These are phyloP conservation scores for Amoeboradix gromovi DNA, from an alignment of 371 early-diverging fungal genomes.

Conservation along the genomic window DNA sequence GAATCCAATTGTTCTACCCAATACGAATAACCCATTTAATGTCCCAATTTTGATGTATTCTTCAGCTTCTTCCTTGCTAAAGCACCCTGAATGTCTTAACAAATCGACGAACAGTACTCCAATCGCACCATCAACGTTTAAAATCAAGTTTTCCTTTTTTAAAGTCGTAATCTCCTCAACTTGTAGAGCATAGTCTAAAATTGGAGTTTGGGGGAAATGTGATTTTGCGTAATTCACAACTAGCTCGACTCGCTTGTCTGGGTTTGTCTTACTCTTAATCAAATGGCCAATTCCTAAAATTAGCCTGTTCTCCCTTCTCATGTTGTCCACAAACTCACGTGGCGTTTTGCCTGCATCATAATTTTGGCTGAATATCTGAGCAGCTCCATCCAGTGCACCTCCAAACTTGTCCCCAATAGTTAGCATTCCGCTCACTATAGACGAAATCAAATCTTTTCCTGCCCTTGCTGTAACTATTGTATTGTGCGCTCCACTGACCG, in stretches of 20 bases:
- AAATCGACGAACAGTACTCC: slow-evolving; percentile 83
- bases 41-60: slow-evolving; percentile 86
- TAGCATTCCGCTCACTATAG: slow-evolving; percentile 67
- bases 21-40: slow-evolving; percentile 78
- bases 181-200: slow-evolving; percentile 65
- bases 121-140: slow-evolving; percentile 89
- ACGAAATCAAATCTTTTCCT: slow-evolving; percentile 81
- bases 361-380: slow-evolving; percentile 50
- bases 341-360: slow-evolving; percentile 66
- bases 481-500: slow-evolving; percentile 77
- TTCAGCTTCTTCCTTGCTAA: slow-evolving; percentile 72
- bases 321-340: slow-evolving; percentile 58
- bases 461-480: slow-evolving; percentile 93
- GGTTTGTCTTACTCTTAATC: slow-evolving; percentile 92
- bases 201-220: slow-evolving; percentile 58
- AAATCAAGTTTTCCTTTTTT: slow-evolving; percentile 89
- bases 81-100: slow-evolving; percentile 64
- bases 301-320: slow-evolving; percentile 66
- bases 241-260: slow-evolving; percentile 75
- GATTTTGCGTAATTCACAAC: slow-evolving; percentile 67
- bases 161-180: slow-evolving; percentile 80
- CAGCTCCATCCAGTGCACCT: slow-evolving; percentile 87
- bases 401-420: slow-evolving; percentile 87
- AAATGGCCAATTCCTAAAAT: slow-evolving; percentile 93
- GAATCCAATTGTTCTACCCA: slow-evolving; percentile 80